Conservation (phyloP, 306 rosid genomes). For the Fragaria iinumae region DNA sequence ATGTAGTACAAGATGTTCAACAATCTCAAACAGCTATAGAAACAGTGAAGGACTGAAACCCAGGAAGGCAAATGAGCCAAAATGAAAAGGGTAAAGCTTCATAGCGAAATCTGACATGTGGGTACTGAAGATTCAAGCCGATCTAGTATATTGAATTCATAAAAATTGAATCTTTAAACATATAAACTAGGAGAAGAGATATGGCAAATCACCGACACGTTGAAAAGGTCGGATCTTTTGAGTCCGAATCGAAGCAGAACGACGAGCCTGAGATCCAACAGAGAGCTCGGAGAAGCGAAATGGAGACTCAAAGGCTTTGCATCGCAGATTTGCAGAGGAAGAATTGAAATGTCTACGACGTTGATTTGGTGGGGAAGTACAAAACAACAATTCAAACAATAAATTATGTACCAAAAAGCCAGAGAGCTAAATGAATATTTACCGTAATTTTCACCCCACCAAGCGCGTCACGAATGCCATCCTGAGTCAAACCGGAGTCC, state of each 20-base stretch:
- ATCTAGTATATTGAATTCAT: constrained; percentile 6
- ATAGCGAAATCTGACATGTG: constrained; percentile 15
- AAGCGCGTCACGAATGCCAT: too few species aligned
- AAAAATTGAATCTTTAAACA: constrained; percentile 19
- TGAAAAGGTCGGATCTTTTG: constrained; percentile 31
- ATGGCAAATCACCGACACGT: constrained; percentile 44
- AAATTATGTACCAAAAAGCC: too few species aligned
- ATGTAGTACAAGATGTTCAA: constrained; percentile 8
- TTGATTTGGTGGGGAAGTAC: background rate
- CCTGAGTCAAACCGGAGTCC: too few species aligned
- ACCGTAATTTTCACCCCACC: too few species aligned
- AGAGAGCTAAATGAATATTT: too few species aligned
- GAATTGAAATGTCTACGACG: constrained; percentile 19
- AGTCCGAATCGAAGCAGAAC: constrained; percentile 7
- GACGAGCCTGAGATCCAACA: background rate
- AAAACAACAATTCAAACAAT: background rate
- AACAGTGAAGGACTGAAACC: background rate
- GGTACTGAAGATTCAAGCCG: constrained; percentile 23
- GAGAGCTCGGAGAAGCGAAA: background rate
- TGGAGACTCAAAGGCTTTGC: background rate
- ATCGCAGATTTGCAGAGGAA: background rate
- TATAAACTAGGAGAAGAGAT: background rate
- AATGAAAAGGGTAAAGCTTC: background rate
- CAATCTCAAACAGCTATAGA: constrained; percentile 3
- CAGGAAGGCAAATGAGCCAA: constrained; percentile 8